phyloP scores from a whole-genome alignment of 768 basidiomycete species.

The Xerocomellus chrysenteron region DNA sequence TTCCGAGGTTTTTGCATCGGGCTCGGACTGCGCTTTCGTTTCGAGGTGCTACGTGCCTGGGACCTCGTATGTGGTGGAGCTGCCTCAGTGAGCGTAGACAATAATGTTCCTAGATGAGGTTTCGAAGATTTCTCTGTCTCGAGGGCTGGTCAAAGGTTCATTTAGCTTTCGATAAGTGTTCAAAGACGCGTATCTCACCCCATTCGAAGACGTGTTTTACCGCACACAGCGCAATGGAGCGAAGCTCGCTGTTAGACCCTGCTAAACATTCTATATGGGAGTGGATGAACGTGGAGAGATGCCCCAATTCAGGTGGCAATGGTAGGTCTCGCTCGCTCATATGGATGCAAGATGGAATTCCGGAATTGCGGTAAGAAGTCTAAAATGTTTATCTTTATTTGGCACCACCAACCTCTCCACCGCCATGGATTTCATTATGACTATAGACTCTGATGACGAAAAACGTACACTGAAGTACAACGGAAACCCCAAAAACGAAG shows the following conservation, averaged over 20 bases:
- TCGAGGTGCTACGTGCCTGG: conserved; percentile 43
- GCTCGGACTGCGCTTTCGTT: conserved; percentile 43
- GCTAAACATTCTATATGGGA: conserved; percentile 54
- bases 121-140: conserved; percentile 64
- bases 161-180: conserved; percentile 1
- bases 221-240: conserved; percentile 59
- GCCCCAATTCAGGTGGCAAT: conserved; percentile 44
- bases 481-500: conserved; percentile 29
- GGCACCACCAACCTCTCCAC: neutral
- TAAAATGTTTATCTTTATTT: conserved; percentile 22
- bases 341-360: neutral
- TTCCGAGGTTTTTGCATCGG: conserved; percentile 33
- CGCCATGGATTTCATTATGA: conserved; percentile 70
- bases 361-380: neutral
- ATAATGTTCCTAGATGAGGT: conserved; percentile 60
- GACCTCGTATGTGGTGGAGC: conserved; percentile 77
- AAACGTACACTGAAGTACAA: conserved; percentile 33
- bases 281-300: conserved; percentile 56
- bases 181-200: conserved; percentile 44
- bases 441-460: conserved; percentile 79
- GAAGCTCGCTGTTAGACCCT: conserved; percentile 52
- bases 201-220: conserved; percentile 75
- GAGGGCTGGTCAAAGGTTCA: conserved; percentile 47
- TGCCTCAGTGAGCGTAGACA: conserved; percentile 65
- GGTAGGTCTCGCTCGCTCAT: conserved; percentile 21